Base-by-base conservation (phyloP, 768 basidiomycete species). In the Cystobasidium tubakii region DNA sequence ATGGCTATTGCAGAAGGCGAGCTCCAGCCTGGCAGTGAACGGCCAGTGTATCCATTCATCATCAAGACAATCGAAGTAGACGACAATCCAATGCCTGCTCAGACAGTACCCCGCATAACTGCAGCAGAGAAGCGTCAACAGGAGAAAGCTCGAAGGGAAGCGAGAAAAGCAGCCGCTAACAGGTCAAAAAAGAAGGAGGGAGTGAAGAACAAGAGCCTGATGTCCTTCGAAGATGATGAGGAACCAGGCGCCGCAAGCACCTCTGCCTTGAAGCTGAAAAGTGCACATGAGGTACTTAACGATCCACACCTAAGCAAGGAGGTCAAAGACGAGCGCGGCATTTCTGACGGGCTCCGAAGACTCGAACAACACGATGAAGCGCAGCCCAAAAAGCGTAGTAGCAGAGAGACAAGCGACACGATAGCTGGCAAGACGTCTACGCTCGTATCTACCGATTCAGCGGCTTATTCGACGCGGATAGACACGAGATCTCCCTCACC, bases 11-110 rank as follows among this genome's bases (percentile, higher is more conserved):
- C 54, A 54, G 74, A 78, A 1, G 42, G 73, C 29, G 76, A 79
- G 62, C 86, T 90, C 83, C 90, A 92, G 81, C 83, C 92, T 43
- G 89, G 86, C 77, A 84, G 84, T 53, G 90, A 88, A 77, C 84
- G 88, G 54, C 93, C 92, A 7, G 79, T 92, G 73, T 94, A 93
- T 77, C 92, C 96, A 1, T 93, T 95, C 0, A 93, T 90, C 80
- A 95, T 99, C 80, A 89, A 88, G 77, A 86, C 86, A 0, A 85
- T 95, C 33, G 86, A 88, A 12, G 90, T 99, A 66, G 79, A 92
- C 34, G 92, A 96, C 66, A 95, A 98, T 79, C 95, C 96, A 0
- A 97, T 96, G 80, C 86, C 89, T 67, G 94, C 98, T 79, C 29
- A 60, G 42, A 96, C 98, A 76, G 86, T 93, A 43, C 95, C 95